Evolutionary conservation across 2,329 filamentous ascomycete genomes (phyloP).

Genomic region (Xylariaceae sp.): DNA sequence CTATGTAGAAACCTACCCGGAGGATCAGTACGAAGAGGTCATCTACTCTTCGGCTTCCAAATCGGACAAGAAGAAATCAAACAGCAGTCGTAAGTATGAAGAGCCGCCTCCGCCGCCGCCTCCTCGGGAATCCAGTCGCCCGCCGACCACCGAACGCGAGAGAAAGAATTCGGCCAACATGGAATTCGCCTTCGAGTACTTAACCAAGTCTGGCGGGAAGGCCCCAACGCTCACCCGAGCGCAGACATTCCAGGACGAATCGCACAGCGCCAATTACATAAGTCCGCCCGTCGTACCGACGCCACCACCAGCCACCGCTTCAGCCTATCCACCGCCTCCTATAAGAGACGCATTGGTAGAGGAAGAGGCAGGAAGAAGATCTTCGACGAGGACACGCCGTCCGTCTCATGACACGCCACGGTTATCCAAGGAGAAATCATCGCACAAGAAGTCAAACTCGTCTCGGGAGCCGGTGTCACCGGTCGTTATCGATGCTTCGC

Average conservation of each 20-base stretch:
- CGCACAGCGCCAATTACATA: constrained; percentile 13
- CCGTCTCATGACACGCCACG: constrained; percentile 35
- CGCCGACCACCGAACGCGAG: constrained; percentile 23
- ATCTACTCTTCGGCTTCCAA: constrained; percentile 23
- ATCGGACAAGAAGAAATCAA: constrained; percentile 35
- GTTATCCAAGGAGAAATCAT: constrained; percentile 36
- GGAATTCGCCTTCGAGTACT: constrained; percentile 34
- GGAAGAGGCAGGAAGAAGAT: constrained; percentile 30
- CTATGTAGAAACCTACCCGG: constrained; percentile 28
- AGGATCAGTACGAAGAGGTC: constrained; percentile 24
- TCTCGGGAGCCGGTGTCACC: constrained; percentile 22
- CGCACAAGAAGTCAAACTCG: constrained; percentile 31
- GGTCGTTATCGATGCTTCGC: constrained; percentile 25
- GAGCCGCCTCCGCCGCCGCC: constrained; percentile 16
- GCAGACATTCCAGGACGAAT: constrained; percentile 30
- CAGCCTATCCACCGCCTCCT: constrained; percentile 28
- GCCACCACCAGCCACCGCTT: constrained; percentile 33
- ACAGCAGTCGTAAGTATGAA: constrained; percentile 31
- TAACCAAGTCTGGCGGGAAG: constrained; percentile 33
- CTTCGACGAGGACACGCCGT: constrained; percentile 31
- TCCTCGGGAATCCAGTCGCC: constrained; percentile 13
- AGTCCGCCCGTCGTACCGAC: constrained; percentile 34
- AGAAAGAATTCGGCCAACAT: constrained; percentile 33
- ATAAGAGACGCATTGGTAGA: constrained; percentile 24
- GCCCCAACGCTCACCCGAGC: constrained; percentile 20